phyloP scores from a whole-genome alignment of 257 asterid genomes.

The Gardenia jasminoides region DNA sequence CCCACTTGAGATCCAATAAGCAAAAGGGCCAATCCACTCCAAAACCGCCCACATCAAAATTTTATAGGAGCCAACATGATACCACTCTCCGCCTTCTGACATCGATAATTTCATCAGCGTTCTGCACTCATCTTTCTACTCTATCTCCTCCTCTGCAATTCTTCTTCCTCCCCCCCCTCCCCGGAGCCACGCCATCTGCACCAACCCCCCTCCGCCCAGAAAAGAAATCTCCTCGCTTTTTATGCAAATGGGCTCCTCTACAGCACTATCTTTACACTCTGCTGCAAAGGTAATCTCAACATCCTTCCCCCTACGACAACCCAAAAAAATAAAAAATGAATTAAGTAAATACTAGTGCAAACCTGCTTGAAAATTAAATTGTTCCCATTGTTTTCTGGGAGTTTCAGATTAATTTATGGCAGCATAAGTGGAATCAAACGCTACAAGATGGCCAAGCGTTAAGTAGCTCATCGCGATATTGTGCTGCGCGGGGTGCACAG shows the following conservation, averaged over 20 bases:
- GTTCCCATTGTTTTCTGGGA: background rate
- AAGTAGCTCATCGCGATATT: constrained; percentile 21
- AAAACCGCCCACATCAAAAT: no score
- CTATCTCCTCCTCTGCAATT: constrained; percentile 9
- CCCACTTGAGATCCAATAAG: no score
- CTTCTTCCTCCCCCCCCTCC: background rate
- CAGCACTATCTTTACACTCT: constrained; percentile 49
- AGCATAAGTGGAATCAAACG: constrained; percentile 4
- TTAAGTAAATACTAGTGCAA: no score
- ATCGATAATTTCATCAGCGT: background rate
- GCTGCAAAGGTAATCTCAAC: constrained; percentile 44
- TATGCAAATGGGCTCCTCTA: constrained; percentile 50
- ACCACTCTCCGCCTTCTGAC: no score
- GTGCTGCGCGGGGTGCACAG: constrained; percentile 25
- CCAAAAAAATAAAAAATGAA: no score
- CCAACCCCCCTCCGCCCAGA: background rate
- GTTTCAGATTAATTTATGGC: constrained; percentile 40
- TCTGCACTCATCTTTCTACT: background rate
- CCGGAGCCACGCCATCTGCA: background rate
- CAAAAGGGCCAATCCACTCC: no score
- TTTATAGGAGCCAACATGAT: no score
- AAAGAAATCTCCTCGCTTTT: background rate
- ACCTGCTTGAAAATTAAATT: background rate
- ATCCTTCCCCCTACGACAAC: no score
- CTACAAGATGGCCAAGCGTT: background rate